A percentile compares a stretch with the other conserved stretches of the same genome.
Evolutionary conservation across 495 filamentous ascomycete genomes (phyloP).

Genomic region (Chaetomidium leptoderma): DNA sequence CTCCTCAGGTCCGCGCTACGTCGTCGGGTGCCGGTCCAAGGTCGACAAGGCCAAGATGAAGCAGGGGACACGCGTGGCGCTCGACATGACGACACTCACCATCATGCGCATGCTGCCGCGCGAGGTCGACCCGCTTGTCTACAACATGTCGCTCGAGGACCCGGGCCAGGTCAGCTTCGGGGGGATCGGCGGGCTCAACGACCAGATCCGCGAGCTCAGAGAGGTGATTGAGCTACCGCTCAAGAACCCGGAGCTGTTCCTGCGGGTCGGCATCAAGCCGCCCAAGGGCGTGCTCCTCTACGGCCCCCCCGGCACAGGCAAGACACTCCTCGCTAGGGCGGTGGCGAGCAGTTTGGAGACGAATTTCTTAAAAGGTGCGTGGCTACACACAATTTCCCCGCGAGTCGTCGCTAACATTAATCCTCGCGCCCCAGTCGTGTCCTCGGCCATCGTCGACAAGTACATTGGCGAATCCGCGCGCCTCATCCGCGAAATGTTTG

Average conservation of each 20-base stretch:
- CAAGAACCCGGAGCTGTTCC: slow-evolving; percentile 98
- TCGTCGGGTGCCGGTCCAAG: slow-evolving; percentile 96
- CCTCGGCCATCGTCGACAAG: slow-evolving; percentile 99
- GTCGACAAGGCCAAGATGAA: slow-evolving; percentile 96
- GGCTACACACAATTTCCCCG: background rate
- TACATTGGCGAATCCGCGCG: slow-evolving; percentile 98
- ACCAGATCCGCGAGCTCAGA: slow-evolving; percentile 95
- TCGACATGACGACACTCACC: slow-evolving; percentile 99
- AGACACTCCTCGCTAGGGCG: slow-evolving; percentile 90
- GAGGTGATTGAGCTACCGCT: slow-evolving; percentile 98
- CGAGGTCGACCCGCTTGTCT: slow-evolving; percentile 96
- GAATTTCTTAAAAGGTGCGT: slow-evolving; percentile 92
- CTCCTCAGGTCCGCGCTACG: slow-evolving; percentile 94
- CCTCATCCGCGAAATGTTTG: slow-evolving; percentile 98
- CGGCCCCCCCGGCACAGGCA: slow-evolving; percentile 96
- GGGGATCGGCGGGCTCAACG: slow-evolving; percentile 98
- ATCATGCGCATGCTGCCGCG: slow-evolving; percentile 99
- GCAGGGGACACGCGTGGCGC: slow-evolving; percentile 95
- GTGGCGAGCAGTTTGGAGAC: slow-evolving; percentile 97
- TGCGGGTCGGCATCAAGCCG: slow-evolving; percentile 96
- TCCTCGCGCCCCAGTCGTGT: slow-evolving; percentile 66
- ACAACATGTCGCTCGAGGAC: slow-evolving; percentile 99
- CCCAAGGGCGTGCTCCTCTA: slow-evolving; percentile 97
- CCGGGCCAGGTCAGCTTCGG: slow-evolving; percentile 96
- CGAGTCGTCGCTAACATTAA: background rate